These are phyloP conservation scores for Colletotrichum sidae DNA, from an alignment of 2,329 filamentous ascomycete species.

Conservation along the genomic window DNA sequence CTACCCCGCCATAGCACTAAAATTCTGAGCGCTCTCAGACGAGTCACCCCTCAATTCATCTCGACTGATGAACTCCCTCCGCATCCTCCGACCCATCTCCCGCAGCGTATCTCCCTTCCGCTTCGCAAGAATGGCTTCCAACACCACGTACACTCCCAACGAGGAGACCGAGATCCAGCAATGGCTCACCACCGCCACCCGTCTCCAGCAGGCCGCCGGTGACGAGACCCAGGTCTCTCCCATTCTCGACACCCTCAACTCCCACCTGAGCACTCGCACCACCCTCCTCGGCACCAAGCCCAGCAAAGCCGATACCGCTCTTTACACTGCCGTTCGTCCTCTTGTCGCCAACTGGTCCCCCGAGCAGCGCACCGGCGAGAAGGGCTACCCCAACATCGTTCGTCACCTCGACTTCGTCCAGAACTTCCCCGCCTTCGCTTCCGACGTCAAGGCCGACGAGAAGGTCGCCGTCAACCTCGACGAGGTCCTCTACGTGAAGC, in stretches of 20 bases:
- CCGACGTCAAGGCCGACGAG: conserved; percentile 76
- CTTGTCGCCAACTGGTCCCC: conserved; percentile 82
- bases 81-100: conserved; percentile 49
- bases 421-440: conserved; percentile 80
- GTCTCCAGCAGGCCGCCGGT: conserved; percentile 69
- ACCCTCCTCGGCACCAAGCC: conserved; percentile 92
- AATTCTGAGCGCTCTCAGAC: conserved; percentile 24
- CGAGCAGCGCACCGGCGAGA: conserved; percentile 89
- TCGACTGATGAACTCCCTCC: conserved; percentile 58
- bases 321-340: conserved; percentile 83
- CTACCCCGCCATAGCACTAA: conserved; percentile 30
- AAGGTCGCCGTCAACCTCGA: conserved; percentile 84
- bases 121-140: conserved; percentile 70
- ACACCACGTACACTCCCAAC: conserved; percentile 78
- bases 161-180: conserved; percentile 91
- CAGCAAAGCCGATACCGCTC: conserved; percentile 85
- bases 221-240: conserved; percentile 72
- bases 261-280: conserved; percentile 87
- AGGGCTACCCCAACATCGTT: conserved; percentile 90
- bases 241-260: conserved; percentile 84
- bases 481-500: conserved; percentile 87
- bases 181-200: conserved; percentile 84
- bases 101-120: conserved; percentile 50
- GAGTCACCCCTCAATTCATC: neutral
- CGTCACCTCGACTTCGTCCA: conserved; percentile 95